Evolutionary conservation across 768 basidiomycete genomes (phyloP), one percentile per base, ranked within the genome.

Genomic region (Suillus occidentalis): DNA sequence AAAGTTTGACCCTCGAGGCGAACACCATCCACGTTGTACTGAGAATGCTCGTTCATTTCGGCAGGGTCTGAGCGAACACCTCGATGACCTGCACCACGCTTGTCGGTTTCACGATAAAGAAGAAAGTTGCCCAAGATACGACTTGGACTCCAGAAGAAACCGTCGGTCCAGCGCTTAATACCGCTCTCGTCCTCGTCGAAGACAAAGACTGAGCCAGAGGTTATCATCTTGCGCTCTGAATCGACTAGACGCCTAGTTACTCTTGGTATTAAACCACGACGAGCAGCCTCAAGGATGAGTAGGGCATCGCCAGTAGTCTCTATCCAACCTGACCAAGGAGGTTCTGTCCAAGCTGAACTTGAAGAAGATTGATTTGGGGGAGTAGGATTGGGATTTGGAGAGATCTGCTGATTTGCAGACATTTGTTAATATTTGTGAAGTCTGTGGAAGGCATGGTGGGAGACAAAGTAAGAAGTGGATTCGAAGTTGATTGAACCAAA

Each of bases 161-260:
- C 95, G 78, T 99, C 96, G 2, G 96, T 99, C 93, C 95, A 97
- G 52, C 96, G 85, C 80, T 96, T 97, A 81, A 99, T 99, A 34
- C 95, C 95, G 72, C 92, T 94, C 79, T 97, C 95, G 71, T 94
- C 91, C 81, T 97, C 96, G 76, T 99, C 94, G 73, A 97, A 99
- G 68, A 97, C 96, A 71, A 98, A 99, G 13, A 99, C 94, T 8
- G 91, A 92, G 63, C 96, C 96, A 7, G 90, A 92, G 20, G 89
- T 89, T 75, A 99, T 95, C 89, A 97, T 93, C 72, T 88, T 90
- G 64, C 94, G 86, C 76, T 99, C 96, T 39, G 91, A 85, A 74
- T 97, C 96, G 66, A 95, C 92, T 60, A 99, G 86, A 47, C 96
- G 87, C 49, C 96, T 87, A 40, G 95, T 96, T 28, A 99, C 93